phyloP scores from a whole-genome alignment of 2,329 filamentous ascomycete species.

The Ceratocystis lukuohia region DNA sequence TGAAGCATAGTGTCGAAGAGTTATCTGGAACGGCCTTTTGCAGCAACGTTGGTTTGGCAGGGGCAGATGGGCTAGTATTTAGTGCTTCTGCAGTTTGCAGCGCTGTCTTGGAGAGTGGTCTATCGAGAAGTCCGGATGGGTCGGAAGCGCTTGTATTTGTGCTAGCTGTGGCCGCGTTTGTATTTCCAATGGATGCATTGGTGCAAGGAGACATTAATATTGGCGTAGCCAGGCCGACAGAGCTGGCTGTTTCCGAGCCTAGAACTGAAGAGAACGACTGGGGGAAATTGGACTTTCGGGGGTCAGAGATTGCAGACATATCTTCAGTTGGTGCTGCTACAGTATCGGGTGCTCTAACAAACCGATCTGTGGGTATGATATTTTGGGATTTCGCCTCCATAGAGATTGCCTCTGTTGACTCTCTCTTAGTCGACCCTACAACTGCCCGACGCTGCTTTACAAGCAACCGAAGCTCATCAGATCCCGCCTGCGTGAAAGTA shows the following conservation, averaged over 20 bases:
- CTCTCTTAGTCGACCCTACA: background rate
- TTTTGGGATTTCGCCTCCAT: no score
- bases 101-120: background rate
- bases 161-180: background rate
- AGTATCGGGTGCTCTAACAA: no score
- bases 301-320: no score
- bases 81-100: no score
- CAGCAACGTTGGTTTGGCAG: background rate
- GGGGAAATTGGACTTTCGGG: no score
- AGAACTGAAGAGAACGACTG: no score
- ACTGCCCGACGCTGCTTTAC: background rate
- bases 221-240: background rate
- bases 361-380: no score
- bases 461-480: background rate
- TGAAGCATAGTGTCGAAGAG: background rate
- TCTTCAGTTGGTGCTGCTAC: no score
- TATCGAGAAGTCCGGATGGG: background rate
- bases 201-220: no score
- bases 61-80: background rate
- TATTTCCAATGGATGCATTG: no score
- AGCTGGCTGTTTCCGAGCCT: background rate
- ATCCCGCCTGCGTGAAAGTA: background rate
- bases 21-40: background rate
- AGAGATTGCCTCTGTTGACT: no score
- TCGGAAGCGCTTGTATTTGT: background rate